Evolutionary conservation across 306 rosid species (phyloP).

Genomic region (Fagus crenata): DNA sequence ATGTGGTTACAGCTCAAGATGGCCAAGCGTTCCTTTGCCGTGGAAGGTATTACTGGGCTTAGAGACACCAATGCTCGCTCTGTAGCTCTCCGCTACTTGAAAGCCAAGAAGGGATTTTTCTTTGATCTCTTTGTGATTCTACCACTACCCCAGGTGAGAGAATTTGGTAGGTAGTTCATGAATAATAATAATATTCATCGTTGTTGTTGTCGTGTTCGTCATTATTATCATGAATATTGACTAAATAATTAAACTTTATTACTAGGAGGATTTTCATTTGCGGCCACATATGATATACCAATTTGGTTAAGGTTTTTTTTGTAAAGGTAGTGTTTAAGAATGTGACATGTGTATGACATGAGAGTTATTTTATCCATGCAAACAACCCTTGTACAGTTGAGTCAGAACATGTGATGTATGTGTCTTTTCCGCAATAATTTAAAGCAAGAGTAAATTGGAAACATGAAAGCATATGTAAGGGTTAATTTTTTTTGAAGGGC

Average conservation of each 20-base stretch:
- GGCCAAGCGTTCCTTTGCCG: slow-evolving; percentile 43
- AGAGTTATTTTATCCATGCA: slow-evolving; percentile 31
- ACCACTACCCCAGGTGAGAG: slow-evolving; percentile 83
- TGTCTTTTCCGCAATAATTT: slow-evolving; percentile 22
- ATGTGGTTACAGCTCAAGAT: slow-evolving; percentile 79
- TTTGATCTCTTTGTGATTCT: slow-evolving; percentile 83
- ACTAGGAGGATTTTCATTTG: neutral
- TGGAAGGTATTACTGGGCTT: slow-evolving; percentile 31
- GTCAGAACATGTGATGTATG: slow-evolving; percentile 29
- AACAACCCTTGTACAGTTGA: neutral
- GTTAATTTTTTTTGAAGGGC: no score
- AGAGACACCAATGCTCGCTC: slow-evolving; percentile 40
- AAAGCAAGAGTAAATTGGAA: neutral
- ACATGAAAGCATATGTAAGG: neutral
- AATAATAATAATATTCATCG: neutral
- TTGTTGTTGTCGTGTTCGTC: neutral
- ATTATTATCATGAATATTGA: neutral
- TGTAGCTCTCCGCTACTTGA: slow-evolving; percentile 54
- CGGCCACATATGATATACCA: neutral
- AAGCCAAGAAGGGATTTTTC: slow-evolving; percentile 55
- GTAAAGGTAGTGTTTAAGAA: neutral
- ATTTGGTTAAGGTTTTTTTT: neutral
- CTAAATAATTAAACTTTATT: neutral
- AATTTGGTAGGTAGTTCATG: neutral
- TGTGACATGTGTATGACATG: slow-evolving; percentile 27